phyloP scores from a whole-genome alignment of 73 alveolate species.

The Blepharisma stoltei region DNA sequence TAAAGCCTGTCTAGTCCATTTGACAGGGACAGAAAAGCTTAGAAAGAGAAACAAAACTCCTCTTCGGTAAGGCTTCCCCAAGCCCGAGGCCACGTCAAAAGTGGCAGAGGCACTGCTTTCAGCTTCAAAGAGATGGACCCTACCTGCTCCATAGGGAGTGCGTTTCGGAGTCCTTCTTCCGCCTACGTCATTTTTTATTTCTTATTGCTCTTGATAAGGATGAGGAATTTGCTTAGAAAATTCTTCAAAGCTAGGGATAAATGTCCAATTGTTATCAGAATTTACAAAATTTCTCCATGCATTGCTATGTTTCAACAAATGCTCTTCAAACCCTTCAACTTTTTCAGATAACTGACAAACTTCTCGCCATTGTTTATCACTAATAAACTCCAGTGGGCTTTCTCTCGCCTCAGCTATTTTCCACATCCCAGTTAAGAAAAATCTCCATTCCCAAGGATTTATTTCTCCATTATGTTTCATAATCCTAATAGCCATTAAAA shows the following conservation, averaged over 20 bases:
- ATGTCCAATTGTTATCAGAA: conserved; percentile 44
- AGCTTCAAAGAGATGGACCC: too few relatives aligned
- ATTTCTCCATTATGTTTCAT: conserved; percentile 36
- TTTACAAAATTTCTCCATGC: conserved; percentile 43
- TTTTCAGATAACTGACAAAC: conserved; percentile 46
- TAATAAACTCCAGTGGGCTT: conserved; percentile 39
- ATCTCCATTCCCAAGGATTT: conserved; percentile 56
- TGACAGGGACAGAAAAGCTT: too few relatives aligned
- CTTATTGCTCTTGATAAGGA: conserved; percentile 45
- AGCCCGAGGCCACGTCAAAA: too few relatives aligned
- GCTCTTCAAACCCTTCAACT: conserved; percentile 50
- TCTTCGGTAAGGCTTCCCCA: too few relatives aligned
- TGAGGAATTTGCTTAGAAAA: conserved; percentile 69
- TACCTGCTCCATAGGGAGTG: too few relatives aligned
- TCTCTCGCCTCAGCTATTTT: conserved; percentile 40
- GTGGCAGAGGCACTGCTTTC: too few relatives aligned
- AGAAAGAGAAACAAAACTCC: too few relatives aligned
- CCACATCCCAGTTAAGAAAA: conserved; percentile 67
- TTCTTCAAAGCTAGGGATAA: conserved; percentile 53
- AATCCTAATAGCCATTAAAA: conserved; percentile 86
- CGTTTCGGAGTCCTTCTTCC: too few relatives aligned
- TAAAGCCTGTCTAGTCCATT: too few relatives aligned
- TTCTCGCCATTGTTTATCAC: conserved; percentile 51
- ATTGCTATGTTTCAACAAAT: conserved; percentile 38
- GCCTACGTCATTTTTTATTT: conserved; percentile 56